Evolutionary conservation across 2,329 filamentous ascomycete genomes (phyloP).

Genomic region (Coniella lustricola): DNA sequence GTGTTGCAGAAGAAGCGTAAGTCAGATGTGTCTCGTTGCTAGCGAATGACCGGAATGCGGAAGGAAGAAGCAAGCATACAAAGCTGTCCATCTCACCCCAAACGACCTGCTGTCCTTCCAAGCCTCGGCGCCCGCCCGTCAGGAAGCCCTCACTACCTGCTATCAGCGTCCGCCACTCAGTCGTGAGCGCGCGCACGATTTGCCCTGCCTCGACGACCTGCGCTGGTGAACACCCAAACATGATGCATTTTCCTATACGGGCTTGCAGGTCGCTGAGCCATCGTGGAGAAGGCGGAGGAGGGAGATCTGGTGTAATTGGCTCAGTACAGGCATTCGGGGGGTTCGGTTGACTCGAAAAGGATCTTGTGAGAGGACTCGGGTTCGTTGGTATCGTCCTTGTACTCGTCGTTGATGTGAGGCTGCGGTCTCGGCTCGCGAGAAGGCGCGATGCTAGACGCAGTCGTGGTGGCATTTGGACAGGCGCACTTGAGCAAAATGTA

Average conservation of each 20-base stretch:
- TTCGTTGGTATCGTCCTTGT: too few species aligned
- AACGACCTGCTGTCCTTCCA: slow-evolving; percentile 60
- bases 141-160: slow-evolving; percentile 72
- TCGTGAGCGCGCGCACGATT: slow-evolving; percentile 53
- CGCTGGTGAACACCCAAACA: slow-evolving; percentile 56
- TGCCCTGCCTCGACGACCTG: slow-evolving; percentile 52
- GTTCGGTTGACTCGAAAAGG: too few species aligned
- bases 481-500: background rate
- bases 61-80: too few species aligned
- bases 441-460: slow-evolving; percentile 15
- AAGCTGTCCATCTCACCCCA: slow-evolving; percentile 79
- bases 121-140: slow-evolving; percentile 52
- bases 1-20: background rate
- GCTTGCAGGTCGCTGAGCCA: slow-evolving; percentile 65
- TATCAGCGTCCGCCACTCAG: slow-evolving; percentile 64
- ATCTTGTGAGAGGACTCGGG: too few species aligned
- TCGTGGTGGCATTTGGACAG: slow-evolving; percentile 22
- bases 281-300: slow-evolving; percentile 38
- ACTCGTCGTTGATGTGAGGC: background rate
- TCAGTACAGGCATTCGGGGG: background rate
- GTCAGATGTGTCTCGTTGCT: too few species aligned
- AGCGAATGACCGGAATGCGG: too few species aligned
- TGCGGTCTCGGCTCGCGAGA: slow-evolving; percentile 1
- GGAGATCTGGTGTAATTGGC: background rate
- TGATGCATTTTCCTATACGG: slow-evolving; percentile 67